These are phyloP conservation scores for Rhodotorula taiwanensis DNA, from an alignment of 768 basidiomycete species.

Conservation along the genomic window DNA sequence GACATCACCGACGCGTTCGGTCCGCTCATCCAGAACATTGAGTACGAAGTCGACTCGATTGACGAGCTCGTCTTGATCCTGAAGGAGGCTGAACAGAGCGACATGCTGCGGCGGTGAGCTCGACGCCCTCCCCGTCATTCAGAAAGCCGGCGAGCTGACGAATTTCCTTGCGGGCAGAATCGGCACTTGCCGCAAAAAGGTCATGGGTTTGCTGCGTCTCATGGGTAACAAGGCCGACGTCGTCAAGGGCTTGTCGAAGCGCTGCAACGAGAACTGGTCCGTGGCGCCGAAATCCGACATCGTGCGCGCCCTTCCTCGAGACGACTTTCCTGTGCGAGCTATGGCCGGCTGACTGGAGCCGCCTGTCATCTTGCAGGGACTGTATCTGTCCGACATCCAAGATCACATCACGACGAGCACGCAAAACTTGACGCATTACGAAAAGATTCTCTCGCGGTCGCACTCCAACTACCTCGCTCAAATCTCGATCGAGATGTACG, in stretches of 20 bases:
- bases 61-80: conserved; percentile 95
- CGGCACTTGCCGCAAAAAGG: conserved; percentile 96
- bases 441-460: conserved; percentile 96
- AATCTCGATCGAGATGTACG: conserved; percentile 98
- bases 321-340: not conserved
- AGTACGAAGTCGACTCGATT: conserved; percentile 98
- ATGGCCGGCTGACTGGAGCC: too few species aligned
- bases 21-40: conserved; percentile 94
- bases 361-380: conserved; percentile 26
- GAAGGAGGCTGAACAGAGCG: conserved; percentile 90
- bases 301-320: conserved; percentile 65
- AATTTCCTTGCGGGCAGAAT: conserved; percentile 56
- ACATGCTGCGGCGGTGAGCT: conserved; percentile 75
- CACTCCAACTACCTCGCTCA: conserved; percentile 99
- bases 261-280: conserved; percentile 98
- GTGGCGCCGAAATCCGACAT: conserved; percentile 97
- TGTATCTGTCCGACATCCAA: conserved; percentile 44
- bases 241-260: conserved; percentile 94
- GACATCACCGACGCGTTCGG: conserved; percentile 99
- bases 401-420: conserved; percentile 99
- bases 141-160: too few species aligned
- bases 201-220: conserved; percentile 89
- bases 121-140: too few species aligned
- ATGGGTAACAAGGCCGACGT: conserved; percentile 99
- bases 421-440: conserved; percentile 98